Evolutionary conservation across 2,329 filamentous ascomycete species (phyloP).

Genomic region (Ascochyta rabiei): DNA sequence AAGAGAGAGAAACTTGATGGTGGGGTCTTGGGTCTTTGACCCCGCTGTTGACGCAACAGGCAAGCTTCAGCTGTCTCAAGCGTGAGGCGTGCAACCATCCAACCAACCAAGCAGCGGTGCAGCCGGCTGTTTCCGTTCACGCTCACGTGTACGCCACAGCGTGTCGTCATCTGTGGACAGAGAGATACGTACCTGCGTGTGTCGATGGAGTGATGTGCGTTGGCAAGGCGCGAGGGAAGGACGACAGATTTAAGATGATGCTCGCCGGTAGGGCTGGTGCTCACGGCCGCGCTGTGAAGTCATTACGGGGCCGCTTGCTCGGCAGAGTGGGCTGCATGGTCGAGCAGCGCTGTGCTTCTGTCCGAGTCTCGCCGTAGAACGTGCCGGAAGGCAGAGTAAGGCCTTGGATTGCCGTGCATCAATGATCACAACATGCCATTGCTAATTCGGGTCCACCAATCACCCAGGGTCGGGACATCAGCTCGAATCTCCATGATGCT

Average conservation of each 20-base stretch:
- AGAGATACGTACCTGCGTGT: conserved; percentile 10
- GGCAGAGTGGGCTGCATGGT: conserved; percentile 29
- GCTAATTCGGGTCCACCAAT: conserved; percentile 31
- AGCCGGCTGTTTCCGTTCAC: background rate
- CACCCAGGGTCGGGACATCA: conserved; percentile 13
- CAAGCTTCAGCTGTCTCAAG: conserved; percentile 13
- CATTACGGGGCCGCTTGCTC: conserved; percentile 39
- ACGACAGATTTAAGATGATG: conserved; percentile 16
- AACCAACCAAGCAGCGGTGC: too few relatives aligned
- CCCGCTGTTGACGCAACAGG: conserved; percentile 14
- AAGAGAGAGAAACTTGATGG: conserved; percentile 20
- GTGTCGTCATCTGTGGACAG: conserved; percentile 5
- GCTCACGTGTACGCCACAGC: conserved; percentile 3
- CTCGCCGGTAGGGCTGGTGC: conserved; percentile 21
- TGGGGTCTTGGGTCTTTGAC: conserved; percentile 19
- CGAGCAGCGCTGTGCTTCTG: conserved; percentile 19
- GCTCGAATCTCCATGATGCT: conserved; percentile 12
- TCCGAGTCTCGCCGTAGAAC: conserved; percentile 44
- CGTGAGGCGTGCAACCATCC: conserved; percentile 2
- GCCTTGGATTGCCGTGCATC: conserved; percentile 32
- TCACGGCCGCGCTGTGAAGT: conserved; percentile 48
- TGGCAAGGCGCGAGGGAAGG: conserved; percentile 45
- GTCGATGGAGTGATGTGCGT: conserved; percentile 9
- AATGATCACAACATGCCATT: too few relatives aligned
- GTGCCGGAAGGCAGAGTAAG: conserved; percentile 17